Percentiles rank a stretch among this genome's conserved stretches.
Conservation (phyloP, 2,329 filamentous ascomycete species). For the Chaetomium globosum region DNA sequence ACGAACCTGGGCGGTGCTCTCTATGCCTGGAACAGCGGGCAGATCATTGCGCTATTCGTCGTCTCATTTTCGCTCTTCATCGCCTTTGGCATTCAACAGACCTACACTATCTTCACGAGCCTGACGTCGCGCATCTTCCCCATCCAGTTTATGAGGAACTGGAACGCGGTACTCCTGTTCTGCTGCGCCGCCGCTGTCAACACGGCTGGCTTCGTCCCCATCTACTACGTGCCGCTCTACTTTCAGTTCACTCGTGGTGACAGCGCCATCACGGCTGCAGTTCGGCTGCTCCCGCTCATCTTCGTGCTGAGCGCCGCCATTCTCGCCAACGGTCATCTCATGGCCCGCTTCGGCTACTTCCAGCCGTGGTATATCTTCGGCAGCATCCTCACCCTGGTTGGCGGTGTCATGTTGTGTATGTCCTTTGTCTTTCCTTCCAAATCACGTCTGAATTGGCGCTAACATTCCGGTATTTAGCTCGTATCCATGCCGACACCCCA, state of each 20-base stretch:
- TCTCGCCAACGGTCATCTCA: conserved; percentile 25
- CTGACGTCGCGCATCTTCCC: conserved; percentile 50
- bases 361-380: conserved; percentile 26
- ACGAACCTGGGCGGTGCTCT: conserved; percentile 54
- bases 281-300: conserved; percentile 48
- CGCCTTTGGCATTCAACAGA: conserved; percentile 47
- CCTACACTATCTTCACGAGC: conserved; percentile 45
- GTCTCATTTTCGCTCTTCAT: conserved; percentile 49
- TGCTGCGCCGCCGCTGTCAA: conserved; percentile 16
- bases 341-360: conserved; percentile 31
- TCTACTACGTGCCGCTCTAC: conserved; percentile 56
- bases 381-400: conserved; percentile 22
- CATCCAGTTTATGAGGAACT: conserved; percentile 47
- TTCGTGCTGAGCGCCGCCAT: conserved; percentile 21
- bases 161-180: conserved; percentile 48
- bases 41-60: conserved; percentile 52
- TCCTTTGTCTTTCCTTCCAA: background rate
- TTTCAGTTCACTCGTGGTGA: conserved; percentile 53
- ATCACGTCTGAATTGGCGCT: background rate
- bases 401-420: conserved; percentile 13
- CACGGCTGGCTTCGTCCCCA: conserved; percentile 15
- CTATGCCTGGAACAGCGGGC: conserved; percentile 51
- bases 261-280: conserved; percentile 42
- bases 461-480: background rate
- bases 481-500: conserved; percentile 30